A percentile compares a stretch with the other conserved stretches of the same genome.
Evolutionary conservation across 2,329 filamentous ascomycete species (phyloP).

Genomic region (Ampelomyces quisqualis): DNA sequence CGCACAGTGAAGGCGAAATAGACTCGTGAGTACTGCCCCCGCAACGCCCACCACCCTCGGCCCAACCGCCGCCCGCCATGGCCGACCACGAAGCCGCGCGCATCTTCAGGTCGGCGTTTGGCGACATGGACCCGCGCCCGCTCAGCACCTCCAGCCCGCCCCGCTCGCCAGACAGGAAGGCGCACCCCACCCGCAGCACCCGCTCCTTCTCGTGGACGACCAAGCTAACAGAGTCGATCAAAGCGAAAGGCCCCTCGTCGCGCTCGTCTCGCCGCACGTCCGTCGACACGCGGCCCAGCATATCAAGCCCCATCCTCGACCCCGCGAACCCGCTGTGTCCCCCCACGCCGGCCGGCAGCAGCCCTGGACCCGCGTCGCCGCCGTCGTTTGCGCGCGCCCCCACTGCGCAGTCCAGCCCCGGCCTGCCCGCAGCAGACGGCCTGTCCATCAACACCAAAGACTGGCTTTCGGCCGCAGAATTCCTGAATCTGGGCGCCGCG

Average conservation of each 20-base stretch:
- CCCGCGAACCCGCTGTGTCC: conserved; percentile 19
- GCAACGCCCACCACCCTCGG: conserved; percentile 3
- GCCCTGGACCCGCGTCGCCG: conserved; percentile 4
- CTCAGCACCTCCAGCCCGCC: conserved; percentile 18
- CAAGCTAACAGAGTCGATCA: conserved; percentile 33
- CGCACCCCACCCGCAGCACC: conserved; percentile 9
- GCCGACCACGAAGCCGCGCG: conserved; percentile 19
- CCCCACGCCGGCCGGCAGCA: conserved; percentile 8
- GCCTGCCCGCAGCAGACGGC: conserved; percentile 2
- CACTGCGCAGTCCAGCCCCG: conserved; percentile 13
- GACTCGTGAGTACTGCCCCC: conserved; percentile 23
- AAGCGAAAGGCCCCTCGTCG: conserved; percentile 19
- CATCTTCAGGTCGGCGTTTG: conserved; percentile 29
- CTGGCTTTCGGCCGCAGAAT: conserved; percentile 25
- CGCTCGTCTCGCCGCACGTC: conserved; percentile 17
- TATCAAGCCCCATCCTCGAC: conserved; percentile 30
- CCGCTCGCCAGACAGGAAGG: conserved; percentile 9
- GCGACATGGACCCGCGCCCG: conserved; percentile 23
- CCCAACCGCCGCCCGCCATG: conserved; percentile 12
- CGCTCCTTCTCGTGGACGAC: conserved; percentile 30
- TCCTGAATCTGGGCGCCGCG: too few species aligned
- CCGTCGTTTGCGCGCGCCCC: conserved; percentile 7
- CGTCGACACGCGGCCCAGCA: conserved; percentile 22
- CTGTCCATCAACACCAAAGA: conserved; percentile 8
- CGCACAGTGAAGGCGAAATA: conserved; percentile 15